Base-by-base conservation (phyloP, 2,329 filamentous ascomycete genomes). In the Juglanconis oblonga region DNA sequence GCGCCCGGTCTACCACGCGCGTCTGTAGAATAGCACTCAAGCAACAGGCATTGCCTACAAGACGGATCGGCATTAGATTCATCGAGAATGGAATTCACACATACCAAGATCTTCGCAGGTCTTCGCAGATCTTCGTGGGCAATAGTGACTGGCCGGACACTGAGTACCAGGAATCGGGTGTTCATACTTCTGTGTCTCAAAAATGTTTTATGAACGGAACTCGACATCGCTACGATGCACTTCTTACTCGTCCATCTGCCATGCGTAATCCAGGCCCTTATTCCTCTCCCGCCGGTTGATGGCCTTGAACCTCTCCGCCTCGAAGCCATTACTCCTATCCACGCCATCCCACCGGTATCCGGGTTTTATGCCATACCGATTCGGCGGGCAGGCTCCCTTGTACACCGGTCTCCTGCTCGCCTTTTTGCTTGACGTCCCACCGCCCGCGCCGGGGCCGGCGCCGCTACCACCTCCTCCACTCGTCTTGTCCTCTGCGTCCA, bases 261-360 rank as follows among this genome's bases (percentile, higher is more conserved):
- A 99, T 36, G 89, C 87, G 74, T 97, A 98, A 68, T 94, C 87
- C 69, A 98, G 74, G 36, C 88, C 88, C 74, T 90, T 89, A 67
- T 89, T 86, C 71, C 92, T 87, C 68, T 87, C 86, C 66, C 85
- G 85, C 66, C 86, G 80, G 73, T 97, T 97, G 66, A 93, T 79
- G 2, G 92, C 91, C 72, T 90, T 92, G 77, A 98, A 98, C 77
- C 93, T 90, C 71, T 97, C 89, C 64, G 86, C 89, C 77, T 99
- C 95, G 72, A 97, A 98, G 0, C 94, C 94, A 76, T 92, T 99
- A 24, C 91, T 83, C 65, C 95, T 82, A 79, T 99, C 95, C 17
- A 99, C 95, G 5, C 96, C 95, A 79, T 99, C 95, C 95, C 95
- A 99, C 65, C 91, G 81, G 77, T 96, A 92, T 0, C 95, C 96